Evolutionary conservation across 2,329 filamentous ascomycete genomes (phyloP).

Genomic region (Cryphonectria japonica): DNA sequence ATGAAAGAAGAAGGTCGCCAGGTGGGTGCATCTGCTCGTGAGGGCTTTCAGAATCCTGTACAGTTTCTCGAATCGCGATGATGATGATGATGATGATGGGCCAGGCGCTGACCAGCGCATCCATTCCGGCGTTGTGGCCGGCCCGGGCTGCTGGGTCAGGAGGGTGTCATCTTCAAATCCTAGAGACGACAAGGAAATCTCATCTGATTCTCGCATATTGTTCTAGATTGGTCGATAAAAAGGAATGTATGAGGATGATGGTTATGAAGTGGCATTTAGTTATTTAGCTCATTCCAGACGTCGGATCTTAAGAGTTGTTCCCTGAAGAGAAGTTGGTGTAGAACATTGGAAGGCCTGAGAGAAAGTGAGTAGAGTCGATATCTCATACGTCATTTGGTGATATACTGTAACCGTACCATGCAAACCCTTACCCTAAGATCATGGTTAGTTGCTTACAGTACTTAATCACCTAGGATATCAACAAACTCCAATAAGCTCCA

Average conservation of each 20-base stretch:
- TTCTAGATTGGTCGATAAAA: not conserved
- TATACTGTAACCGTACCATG: not conserved
- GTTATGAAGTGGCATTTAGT: not conserved
- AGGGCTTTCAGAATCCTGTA: not conserved
- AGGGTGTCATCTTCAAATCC: conserved; percentile 25
- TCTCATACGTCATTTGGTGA: not conserved
- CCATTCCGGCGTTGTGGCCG: conserved; percentile 24
- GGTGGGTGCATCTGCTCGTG: not conserved
- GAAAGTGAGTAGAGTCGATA: not conserved
- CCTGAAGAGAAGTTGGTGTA: too few species aligned
- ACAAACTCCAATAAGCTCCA: too few species aligned
- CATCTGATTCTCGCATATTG: not conserved
- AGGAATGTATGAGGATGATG: too few species aligned
- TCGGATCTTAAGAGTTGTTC: not conserved
- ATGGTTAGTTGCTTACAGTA: too few species aligned
- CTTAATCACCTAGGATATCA: too few species aligned
- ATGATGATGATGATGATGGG: not conserved
- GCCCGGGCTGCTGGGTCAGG: not conserved
- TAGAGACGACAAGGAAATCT: not conserved
- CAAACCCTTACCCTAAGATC: not conserved
- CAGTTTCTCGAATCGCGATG: not conserved
- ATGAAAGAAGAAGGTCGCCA: conserved; percentile 10
- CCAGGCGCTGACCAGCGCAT: conserved; percentile 19
- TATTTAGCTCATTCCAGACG: not conserved
- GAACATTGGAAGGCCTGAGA: not conserved